Evolutionary conservation across 345 rosid species (phyloP).

Genomic region (Alliaria petiolata): DNA sequence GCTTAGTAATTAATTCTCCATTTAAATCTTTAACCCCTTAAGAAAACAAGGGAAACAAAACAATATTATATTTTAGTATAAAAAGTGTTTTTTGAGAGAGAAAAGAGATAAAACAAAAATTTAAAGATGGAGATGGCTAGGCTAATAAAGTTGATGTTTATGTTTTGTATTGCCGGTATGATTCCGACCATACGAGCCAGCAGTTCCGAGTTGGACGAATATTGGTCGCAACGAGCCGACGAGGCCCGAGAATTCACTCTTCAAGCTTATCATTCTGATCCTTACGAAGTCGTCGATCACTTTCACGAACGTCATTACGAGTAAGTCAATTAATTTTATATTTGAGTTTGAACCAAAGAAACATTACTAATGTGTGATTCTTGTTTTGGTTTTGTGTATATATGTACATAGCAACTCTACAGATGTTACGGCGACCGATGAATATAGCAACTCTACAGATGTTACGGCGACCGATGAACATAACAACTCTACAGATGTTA

Average conservation of each 20-base stretch:
- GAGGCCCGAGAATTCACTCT: slow-evolving; percentile 35
- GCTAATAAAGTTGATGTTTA: slow-evolving; percentile 23
- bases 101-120: neutral
- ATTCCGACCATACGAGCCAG: slow-evolving; percentile 36
- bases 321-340: slow-evolving; percentile 32
- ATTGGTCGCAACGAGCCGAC: slow-evolving; percentile 47
- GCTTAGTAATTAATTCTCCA: slow-evolving; percentile 16
- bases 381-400: slow-evolving; percentile 4
- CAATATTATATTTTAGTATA: neutral
- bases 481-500: slow-evolving; percentile 35
- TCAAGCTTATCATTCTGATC: slow-evolving; percentile 49
- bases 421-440: neutral
- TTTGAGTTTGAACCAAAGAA: neutral
- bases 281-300: slow-evolving; percentile 41
- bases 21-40: neutral
- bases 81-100: neutral
- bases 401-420: neutral
- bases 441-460: slow-evolving; percentile 33
- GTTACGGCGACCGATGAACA: neutral
- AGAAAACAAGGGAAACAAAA: neutral
- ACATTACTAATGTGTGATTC: neutral
- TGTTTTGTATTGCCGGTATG: slow-evolving; percentile 27
- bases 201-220: slow-evolving; percentile 44
- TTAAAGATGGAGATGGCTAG: slow-evolving; percentile 26
- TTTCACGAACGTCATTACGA: slow-evolving; percentile 40